Evolutionary conservation across 2,329 filamentous ascomycete genomes (phyloP).

Genomic region (Colletotrichum sansevieriae): DNA sequence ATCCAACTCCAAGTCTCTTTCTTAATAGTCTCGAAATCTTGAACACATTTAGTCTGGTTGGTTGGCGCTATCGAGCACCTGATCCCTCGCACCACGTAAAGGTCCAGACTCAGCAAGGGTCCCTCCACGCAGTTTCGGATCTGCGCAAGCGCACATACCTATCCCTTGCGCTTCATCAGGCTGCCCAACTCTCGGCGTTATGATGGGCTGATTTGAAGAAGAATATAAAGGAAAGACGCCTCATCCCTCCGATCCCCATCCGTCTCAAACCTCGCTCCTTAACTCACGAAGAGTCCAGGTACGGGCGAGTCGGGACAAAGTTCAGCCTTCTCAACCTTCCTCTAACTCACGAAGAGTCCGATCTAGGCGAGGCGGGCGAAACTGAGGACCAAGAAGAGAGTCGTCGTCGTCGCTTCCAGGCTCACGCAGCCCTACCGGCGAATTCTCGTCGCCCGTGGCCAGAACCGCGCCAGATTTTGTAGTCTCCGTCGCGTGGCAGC

Average conservation of each 20-base stretch:
- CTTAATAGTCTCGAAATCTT: not conserved
- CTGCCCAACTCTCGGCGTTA: conserved; percentile 53
- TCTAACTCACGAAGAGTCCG: conserved; percentile 35
- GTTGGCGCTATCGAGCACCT: conserved; percentile 39
- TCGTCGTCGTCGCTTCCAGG: conserved; percentile 43
- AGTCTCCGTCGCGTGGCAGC: conserved; percentile 26
- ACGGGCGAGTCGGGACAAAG: conserved; percentile 24
- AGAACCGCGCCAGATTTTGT: conserved; percentile 9
- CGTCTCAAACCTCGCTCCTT: conserved; percentile 22
- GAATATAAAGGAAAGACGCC: conserved; percentile 16
- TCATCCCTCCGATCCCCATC: conserved; percentile 14
- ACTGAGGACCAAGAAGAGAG: conserved; percentile 8
- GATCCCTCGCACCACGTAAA: conserved; percentile 43
- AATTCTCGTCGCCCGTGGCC: conserved; percentile 40
- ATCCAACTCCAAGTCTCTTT: no score
- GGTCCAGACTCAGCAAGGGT: conserved; percentile 42
- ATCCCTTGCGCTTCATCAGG: conserved; percentile 46
- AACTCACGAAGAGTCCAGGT: conserved; percentile 34
- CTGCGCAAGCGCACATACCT: conserved; percentile 6
- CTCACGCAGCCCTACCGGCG: conserved; percentile 42
- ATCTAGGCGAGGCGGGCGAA: conserved; percentile 32
- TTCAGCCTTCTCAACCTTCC: conserved; percentile 33
- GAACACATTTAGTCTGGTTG: conserved; percentile 40
- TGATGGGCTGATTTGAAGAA: conserved; percentile 48
- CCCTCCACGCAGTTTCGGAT: conserved; percentile 41